A percentile compares a stretch with the other conserved stretches of the same genome.
These are phyloP conservation scores for Diplocarpon rosae DNA, from an alignment of 2,329 filamentous ascomycete genomes.

Conservation along the genomic window DNA sequence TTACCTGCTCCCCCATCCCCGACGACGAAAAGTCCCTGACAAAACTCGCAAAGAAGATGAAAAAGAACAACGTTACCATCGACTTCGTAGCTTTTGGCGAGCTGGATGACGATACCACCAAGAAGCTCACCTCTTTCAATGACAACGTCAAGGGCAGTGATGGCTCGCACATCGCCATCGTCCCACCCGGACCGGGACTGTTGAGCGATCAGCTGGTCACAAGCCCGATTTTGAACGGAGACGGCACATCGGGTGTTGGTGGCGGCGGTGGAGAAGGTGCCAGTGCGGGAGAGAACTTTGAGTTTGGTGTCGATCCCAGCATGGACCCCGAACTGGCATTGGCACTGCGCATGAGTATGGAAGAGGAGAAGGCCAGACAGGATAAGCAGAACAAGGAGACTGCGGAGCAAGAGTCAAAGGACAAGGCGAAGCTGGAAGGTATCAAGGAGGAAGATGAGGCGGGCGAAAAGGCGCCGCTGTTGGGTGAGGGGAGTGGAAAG, in stretches of 20 bases:
- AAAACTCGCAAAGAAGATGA: constrained; percentile 93
- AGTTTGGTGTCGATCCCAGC: constrained; percentile 83
- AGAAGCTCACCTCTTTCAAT: constrained; percentile 91
- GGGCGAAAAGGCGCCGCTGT: constrained; percentile 40
- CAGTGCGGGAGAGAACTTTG: constrained; percentile 52
- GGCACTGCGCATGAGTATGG: constrained; percentile 92
- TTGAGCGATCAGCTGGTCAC: constrained; percentile 86
- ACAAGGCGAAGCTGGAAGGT: constrained; percentile 66
- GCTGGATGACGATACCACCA: constrained; percentile 77
- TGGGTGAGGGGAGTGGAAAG: constrained; percentile 53
- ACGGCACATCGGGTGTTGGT: constrained; percentile 51
- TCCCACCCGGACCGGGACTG: constrained; percentile 82
- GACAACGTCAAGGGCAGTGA: constrained; percentile 85
- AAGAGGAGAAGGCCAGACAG: constrained; percentile 91
- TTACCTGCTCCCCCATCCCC: constrained; percentile 84
- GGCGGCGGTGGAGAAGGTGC: constrained; percentile 44
- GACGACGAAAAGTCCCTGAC: constrained; percentile 84
- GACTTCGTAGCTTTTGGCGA: constrained; percentile 95
- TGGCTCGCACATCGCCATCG: constrained; percentile 80
- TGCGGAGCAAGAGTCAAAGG: constrained; percentile 53
- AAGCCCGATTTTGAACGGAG: constrained; percentile 81
- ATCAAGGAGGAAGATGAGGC: constrained; percentile 73
- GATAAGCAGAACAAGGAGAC: constrained; percentile 74
- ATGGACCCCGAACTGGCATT: constrained; percentile 90
- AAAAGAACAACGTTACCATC: constrained; percentile 90